Evolutionary conservation across 345 rosid species (phyloP).

Genomic region (Hypericum androsaemum): DNA sequence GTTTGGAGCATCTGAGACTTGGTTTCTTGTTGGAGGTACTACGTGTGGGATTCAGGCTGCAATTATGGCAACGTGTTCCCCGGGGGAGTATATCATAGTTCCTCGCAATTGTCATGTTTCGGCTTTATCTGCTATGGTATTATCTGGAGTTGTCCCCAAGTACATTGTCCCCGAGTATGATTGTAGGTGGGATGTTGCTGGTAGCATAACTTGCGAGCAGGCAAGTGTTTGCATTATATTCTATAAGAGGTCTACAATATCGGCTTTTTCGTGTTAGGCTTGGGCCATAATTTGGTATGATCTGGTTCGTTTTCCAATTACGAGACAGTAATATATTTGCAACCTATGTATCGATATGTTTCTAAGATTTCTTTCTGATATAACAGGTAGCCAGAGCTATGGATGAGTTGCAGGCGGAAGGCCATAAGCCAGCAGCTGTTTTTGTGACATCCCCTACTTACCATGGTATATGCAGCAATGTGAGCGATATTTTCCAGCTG

Average conservation of each 20-base stretch:
- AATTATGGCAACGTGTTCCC: conserved; percentile 48
- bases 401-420: conserved; percentile 35
- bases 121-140: conserved; percentile 42
- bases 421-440: conserved; percentile 42
- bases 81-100: conserved; percentile 43
- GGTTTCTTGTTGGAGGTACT: conserved; percentile 62
- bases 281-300: too few relatives aligned
- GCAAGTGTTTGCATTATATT: conserved; percentile 16
- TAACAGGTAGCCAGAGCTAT: conserved; percentile 42
- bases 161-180: conserved; percentile 44
- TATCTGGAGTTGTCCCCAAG: conserved; percentile 46
- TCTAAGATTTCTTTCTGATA: background rate
- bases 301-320: too few relatives aligned
- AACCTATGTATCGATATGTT: background rate
- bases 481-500: conserved; percentile 9
- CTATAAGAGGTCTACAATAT: too few relatives aligned
- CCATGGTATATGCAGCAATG: conserved; percentile 53
- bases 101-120: conserved; percentile 56
- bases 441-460: conserved; percentile 58
- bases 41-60: conserved; percentile 61
- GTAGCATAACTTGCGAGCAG: conserved; percentile 31
- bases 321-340: too few relatives aligned
- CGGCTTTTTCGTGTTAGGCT: too few relatives aligned
- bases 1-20: conserved; percentile 50
- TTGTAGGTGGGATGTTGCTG: conserved; percentile 41